These are phyloP conservation scores for Melanogaster broomeanus DNA, from an alignment of 768 basidiomycete species.

Conservation along the genomic window DNA sequence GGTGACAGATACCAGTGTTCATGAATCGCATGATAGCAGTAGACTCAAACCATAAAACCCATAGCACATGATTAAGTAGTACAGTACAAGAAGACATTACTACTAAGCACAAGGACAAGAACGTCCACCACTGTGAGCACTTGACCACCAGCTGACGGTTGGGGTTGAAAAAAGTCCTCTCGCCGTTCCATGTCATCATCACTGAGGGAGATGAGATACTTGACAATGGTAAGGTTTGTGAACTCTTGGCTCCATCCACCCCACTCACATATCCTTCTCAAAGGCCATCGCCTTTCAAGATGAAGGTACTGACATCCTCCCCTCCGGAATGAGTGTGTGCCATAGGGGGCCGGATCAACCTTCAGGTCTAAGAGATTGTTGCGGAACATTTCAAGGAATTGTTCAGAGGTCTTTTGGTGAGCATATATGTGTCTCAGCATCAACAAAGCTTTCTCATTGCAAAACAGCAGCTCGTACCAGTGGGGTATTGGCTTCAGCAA, in stretches of 20 bases:
- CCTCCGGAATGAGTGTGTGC: slow-evolving; percentile 36
- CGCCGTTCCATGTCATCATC: slow-evolving; percentile 34
- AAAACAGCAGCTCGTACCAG: slow-evolving; percentile 23
- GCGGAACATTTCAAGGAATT: slow-evolving; percentile 39
- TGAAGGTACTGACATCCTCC: slow-evolving; percentile 45
- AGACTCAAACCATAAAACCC: too few relatives aligned
- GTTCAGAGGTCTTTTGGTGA: slow-evolving; percentile 25
- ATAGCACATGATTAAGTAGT: too few relatives aligned
- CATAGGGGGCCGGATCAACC: slow-evolving; percentile 28
- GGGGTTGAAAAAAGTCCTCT: slow-evolving; percentile 40
- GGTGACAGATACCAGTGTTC: too few relatives aligned
- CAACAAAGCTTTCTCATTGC: not conserved
- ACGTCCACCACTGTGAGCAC: too few relatives aligned
- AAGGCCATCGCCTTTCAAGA: slow-evolving; percentile 32
- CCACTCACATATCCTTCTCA: slow-evolving; percentile 46
- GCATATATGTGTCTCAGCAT: not conserved
- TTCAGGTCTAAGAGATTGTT: slow-evolving; percentile 43
- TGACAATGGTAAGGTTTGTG: slow-evolving; percentile 41
- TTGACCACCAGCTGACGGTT: slow-evolving; percentile 17
- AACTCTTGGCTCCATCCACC: slow-evolving; percentile 45
- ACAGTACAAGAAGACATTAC: too few relatives aligned
- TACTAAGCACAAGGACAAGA: too few relatives aligned
- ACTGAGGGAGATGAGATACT: slow-evolving; percentile 43
- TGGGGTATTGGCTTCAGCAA: slow-evolving; percentile 17
- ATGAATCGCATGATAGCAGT: too few relatives aligned